Evolutionary conservation across 192 early-diverging fungal species (phyloP).

Genomic region (Cetraspora pellucida): DNA sequence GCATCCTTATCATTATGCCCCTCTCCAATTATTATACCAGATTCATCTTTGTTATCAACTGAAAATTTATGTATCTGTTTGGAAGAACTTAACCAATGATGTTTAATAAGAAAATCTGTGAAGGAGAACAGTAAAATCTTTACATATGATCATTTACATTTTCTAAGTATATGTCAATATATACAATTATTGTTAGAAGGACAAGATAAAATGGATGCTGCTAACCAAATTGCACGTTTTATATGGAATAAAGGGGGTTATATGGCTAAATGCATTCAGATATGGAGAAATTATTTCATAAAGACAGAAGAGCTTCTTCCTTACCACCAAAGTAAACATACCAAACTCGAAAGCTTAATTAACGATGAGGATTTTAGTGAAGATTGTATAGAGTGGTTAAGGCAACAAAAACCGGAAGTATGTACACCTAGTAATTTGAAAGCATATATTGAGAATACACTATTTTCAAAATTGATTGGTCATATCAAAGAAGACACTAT

Average conservation of each 20-base stretch:
- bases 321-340: conserved; percentile 3
- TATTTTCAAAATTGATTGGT: conserved; percentile 6
- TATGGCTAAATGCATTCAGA: background rate
- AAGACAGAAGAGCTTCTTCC: background rate
- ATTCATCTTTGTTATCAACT: background rate
- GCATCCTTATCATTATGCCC: background rate
- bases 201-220: conserved; percentile 4
- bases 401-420: background rate
- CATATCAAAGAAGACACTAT: conserved; percentile 4
- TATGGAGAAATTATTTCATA: conserved; percentile 2
- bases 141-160: background rate
- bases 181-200: conserved; percentile 12
- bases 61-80: background rate
- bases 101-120: background rate
- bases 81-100: conserved; percentile 3
- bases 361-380: background rate
- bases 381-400: background rate
- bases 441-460: background rate
- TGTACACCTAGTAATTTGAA: background rate
- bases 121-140: background rate
- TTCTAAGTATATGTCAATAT: background rate
- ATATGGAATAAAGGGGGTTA: background rate
- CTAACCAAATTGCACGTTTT: background rate
- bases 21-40: background rate
- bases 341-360: background rate